Evolutionary conservation across 2,329 filamentous ascomycete genomes (phyloP), one percentile per base, ranked within the genome.

Genomic region (Botrytis squamosa): DNA sequence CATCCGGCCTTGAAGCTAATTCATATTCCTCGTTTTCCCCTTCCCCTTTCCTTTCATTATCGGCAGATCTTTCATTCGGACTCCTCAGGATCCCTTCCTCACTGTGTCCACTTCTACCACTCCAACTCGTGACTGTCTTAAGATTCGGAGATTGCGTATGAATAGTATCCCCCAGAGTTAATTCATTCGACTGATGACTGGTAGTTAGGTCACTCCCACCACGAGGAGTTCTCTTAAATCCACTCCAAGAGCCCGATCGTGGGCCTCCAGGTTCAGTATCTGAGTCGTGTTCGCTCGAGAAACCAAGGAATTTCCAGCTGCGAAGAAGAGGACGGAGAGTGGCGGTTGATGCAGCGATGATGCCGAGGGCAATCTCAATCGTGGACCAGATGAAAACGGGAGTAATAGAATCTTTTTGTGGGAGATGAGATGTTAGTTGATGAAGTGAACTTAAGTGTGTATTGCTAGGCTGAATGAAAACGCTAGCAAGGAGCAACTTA

Each of bases 271-370:
- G 65, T 18, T n/a, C 66, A 42, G 7, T 1, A 33, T 40, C 18
- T 33, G 36, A 55, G n/a, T 16, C 33, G 4, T 2, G n/a, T 5
- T 68, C 4, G 36, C 52, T 40, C 1, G 10, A 1, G 40, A 72
- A 72, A 5, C 63, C 71, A 25, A 46, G 18, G 14, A 72, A 46
- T 25, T 40, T 14, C 49, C 55, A 46, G 10, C 16, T 46, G 7
- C 63, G 49, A 8, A 72, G 63, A 10, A 72, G 63, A 4, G 71
- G 71, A 12, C 71, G 71, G 20, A 72, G 59, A 22, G 71, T 72
- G 6, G 63, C 40, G 3, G 46, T 33, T 36, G 71, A 72, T 8
- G 71, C 63, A 16, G 71, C 71, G 40, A 29, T 29, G 38, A 72
- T 60, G 29, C 40, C 71, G 0, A 72, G 63, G 33, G 29, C 33